Evolutionary conservation across 2,329 filamentous ascomycete genomes (phyloP), one percentile per base, ranked within the genome.

Genomic region (Drechslera avenae): DNA sequence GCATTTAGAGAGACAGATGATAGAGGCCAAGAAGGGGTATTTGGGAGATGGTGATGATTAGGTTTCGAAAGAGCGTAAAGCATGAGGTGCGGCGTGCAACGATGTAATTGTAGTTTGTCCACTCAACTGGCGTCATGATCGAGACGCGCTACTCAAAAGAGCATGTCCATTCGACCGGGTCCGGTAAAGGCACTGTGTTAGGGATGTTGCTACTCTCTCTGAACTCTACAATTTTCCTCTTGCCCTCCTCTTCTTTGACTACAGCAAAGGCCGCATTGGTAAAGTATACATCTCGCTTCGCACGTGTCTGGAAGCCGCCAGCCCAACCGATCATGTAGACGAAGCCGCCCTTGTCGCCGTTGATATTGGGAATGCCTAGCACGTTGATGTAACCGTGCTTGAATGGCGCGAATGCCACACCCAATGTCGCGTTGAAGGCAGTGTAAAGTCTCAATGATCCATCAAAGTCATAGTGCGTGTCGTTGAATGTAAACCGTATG

Each of bases 241-340:
- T 32, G 2, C 66, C 66, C 1, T 52, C 19, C 18, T 61, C 56
- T 21, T 67, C 64, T 36, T 50, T 59, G 7, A 71, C 51, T 2
- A 69, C 64, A 9, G 62, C 66, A 46, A 70, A 71, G 5, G 62
- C 60, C 12, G 66, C 67, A 44, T 71, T 69, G 2, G 65, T 66
- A 33, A 64, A 69, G 39, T 62, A 71, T 41, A 71, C 39, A 26
- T 63, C 57, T 2, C 55, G 57, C 44, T 65, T 58, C 5, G 53
- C 49, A 4, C 57, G 30, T 6, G 45, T 53, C 21, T 67, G 64
- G 21, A 53, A 59, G 1, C 68, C 67, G 16, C 68, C 67, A 3
- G 68, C 66, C 68, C 68, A 71, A 1, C 67, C 67, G 23, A 68
- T 62, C 56, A 63, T 56, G 45, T 70, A 71, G 17, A 69, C 67